A percentile compares a stretch with the other conserved stretches of the same genome.
These are phyloP conservation scores for Ogataea pignaliae DNA, from an alignment of 805 yeast species.

Conservation along the genomic window DNA sequence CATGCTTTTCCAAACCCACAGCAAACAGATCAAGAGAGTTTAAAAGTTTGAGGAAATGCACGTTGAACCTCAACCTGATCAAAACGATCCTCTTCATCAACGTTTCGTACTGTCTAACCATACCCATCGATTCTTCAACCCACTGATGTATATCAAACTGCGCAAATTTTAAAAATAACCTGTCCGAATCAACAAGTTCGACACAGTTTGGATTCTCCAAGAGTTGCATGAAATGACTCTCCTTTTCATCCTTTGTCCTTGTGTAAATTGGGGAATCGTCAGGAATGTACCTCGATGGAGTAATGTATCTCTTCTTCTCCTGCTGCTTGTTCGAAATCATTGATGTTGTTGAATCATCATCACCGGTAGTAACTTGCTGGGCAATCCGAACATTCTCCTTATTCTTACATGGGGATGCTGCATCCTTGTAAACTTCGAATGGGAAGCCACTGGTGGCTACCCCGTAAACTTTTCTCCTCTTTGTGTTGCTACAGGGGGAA, in stretches of 20 bases:
- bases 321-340: too few relatives aligned
- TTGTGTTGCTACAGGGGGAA: too few relatives aligned
- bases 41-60: slow-evolving; percentile 28
- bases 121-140: slow-evolving; percentile 32
- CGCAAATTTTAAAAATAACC: slow-evolving; percentile 12
- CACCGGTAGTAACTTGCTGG: too few relatives aligned
- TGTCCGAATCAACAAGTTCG: neutral
- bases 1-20: slow-evolving; percentile 15
- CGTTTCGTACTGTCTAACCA: slow-evolving; percentile 30
- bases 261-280: slow-evolving; percentile 12
- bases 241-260: slow-evolving; percentile 10
- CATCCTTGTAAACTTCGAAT: too few relatives aligned
- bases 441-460: too few relatives aligned
- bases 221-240: slow-evolving; percentile 8
- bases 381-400: too few relatives aligned
- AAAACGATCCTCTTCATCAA: slow-evolving; percentile 32
- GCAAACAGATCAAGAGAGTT: slow-evolving; percentile 19
- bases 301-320: neutral
- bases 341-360: too few relatives aligned
- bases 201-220: slow-evolving; percentile 1
- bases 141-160: slow-evolving; percentile 27
- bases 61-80: slow-evolving; percentile 36
- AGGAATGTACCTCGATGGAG: slow-evolving; percentile 12
- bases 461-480: too few relatives aligned
- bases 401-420: too few relatives aligned